These are phyloP conservation scores for Hortaea sp. DNA, from an alignment of 2,329 filamentous ascomycete genomes.

Conservation along the genomic window DNA sequence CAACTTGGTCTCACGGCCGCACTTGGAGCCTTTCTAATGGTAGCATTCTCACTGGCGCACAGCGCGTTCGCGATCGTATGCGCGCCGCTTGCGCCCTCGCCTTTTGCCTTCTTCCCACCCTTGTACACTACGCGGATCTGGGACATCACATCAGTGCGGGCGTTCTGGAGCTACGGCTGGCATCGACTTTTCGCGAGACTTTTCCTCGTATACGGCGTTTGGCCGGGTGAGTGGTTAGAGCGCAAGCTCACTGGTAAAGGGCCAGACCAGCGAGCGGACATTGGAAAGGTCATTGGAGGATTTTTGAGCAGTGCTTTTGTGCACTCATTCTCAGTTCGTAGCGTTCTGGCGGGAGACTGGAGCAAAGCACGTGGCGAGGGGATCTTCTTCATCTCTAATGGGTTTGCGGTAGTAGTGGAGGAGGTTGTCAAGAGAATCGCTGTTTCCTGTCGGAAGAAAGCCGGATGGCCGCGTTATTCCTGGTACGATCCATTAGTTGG, in stretches of 20 bases:
- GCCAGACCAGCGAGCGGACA: slow-evolving; percentile 27
- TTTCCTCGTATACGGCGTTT: slow-evolving; percentile 37
- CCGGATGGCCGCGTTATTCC: slow-evolving; percentile 9
- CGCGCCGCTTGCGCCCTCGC: slow-evolving; percentile 29
- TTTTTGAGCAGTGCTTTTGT: slow-evolving; percentile 33
- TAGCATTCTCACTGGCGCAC: slow-evolving; percentile 33
- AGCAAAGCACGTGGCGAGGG: slow-evolving; percentile 21
- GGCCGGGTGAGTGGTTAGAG: slow-evolving; percentile 36
- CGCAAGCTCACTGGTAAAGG: slow-evolving; percentile 29
- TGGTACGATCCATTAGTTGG: slow-evolving; percentile 27
- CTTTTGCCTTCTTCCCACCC: slow-evolving; percentile 36
- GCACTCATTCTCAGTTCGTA: slow-evolving; percentile 32
- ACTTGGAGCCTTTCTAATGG: slow-evolving; percentile 35
- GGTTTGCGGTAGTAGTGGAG: slow-evolving; percentile 20
- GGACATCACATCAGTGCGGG: slow-evolving; percentile 30
- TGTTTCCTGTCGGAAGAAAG: slow-evolving; percentile 10
- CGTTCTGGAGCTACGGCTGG: slow-evolving; percentile 38
- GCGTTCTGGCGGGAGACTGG: slow-evolving; percentile 30
- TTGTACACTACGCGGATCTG: slow-evolving; percentile 34
- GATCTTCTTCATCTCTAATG: slow-evolving; percentile 24
- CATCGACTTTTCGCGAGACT: slow-evolving; percentile 35
- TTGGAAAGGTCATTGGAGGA: slow-evolving; percentile 35
- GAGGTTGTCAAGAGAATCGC: slow-evolving; percentile 16
- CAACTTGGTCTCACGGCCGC: slow-evolving; percentile 31
- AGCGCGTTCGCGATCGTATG: slow-evolving; percentile 32